Base-by-base conservation (phyloP, 2,329 filamentous ascomycete genomes). In the Trichophyton mentagrophytes region DNA sequence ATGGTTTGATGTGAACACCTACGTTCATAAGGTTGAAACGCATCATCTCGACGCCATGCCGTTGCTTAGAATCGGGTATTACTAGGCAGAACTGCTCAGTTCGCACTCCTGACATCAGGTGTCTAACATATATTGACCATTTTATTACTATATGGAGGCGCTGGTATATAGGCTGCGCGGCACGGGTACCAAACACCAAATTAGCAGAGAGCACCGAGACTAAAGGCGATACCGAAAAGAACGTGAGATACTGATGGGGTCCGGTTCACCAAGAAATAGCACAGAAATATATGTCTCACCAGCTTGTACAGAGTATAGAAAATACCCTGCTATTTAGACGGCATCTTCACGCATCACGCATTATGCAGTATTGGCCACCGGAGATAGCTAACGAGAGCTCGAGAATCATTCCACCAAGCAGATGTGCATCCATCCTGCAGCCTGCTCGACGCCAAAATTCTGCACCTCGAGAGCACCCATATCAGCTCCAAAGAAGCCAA, bases 61-160 rank as follows among this genome's bases (percentile, higher is more conserved):
- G 46, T 51, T 51, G 46, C 46, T 51, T 51, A 51, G 46, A 51
- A 6, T 25, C 46, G 46, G 46, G 46, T 51, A 51, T 51, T 51
- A 38, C 11, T 42, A 42, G 25, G 22, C 20, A 51, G 46, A 30
- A 51, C 46, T 51, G 25, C 46, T 13, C 33, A 13, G 11, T 13
- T 38, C 46, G 30, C 46, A 51, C 27, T 1, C 46, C 46, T 25
- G 13, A 51, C 46, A 51, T 15, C 46, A 15, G 22, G 8, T 27
- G 46, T 51, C 25, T 51, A 51, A 51, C 46, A 51, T 51, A 51
- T 51, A 51, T 38, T 38, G 33, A 3, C 9, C 33, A 38, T 38
- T 38, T 38, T 38, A 25, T 22, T 15, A 51, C 25, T 27, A 51
- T 51, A 30, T 51, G 46, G 22, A 25, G 2, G 22, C 9, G 3